Conservation (phyloP, 1,284 basidiomycete species). For the Apiotrichum porosum region DNA sequence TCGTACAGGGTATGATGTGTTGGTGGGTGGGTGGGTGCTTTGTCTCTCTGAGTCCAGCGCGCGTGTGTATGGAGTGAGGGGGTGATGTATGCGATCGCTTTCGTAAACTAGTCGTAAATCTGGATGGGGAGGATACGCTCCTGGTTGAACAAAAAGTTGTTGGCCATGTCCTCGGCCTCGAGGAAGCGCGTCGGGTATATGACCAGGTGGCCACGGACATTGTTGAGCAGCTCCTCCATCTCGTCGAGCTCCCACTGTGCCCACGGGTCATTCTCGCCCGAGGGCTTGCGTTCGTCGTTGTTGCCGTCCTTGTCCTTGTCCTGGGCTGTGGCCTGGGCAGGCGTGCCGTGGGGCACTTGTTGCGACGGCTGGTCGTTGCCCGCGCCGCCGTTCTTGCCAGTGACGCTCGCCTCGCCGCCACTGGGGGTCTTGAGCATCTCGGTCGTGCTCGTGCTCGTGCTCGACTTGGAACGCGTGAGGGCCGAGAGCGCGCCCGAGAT, state of each 20-base stretch:
- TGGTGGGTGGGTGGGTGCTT: neutral
- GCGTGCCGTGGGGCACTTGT: neutral
- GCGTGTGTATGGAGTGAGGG: too few species aligned
- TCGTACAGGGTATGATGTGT: neutral
- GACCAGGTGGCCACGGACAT: constrained; percentile 82
- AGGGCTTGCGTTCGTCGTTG: constrained; percentile 27
- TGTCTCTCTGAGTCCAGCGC: neutral
- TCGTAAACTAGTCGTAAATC: constrained; percentile 42
- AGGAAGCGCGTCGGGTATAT: constrained; percentile 75
- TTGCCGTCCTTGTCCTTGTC: neutral
- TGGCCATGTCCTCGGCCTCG: constrained; percentile 75
- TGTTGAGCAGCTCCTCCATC: constrained; percentile 74
- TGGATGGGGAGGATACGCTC: constrained; percentile 59
- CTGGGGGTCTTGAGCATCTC: neutral
- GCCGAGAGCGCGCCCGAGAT: neutral
- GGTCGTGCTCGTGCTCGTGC: neutral
- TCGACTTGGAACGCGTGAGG: neutral
- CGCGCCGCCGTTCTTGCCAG: neutral
- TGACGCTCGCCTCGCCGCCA: neutral
- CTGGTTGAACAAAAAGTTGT: constrained; percentile 82
- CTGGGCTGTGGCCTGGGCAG: neutral
- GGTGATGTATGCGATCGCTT: too few species aligned
- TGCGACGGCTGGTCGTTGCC: too few species aligned
- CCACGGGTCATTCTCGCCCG: constrained; percentile 63
- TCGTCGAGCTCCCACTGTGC: constrained; percentile 76